These are phyloP conservation scores for Aspergillus kassunensis DNA, from an alignment of 495 filamentous ascomycete species.

Conservation along the genomic window DNA sequence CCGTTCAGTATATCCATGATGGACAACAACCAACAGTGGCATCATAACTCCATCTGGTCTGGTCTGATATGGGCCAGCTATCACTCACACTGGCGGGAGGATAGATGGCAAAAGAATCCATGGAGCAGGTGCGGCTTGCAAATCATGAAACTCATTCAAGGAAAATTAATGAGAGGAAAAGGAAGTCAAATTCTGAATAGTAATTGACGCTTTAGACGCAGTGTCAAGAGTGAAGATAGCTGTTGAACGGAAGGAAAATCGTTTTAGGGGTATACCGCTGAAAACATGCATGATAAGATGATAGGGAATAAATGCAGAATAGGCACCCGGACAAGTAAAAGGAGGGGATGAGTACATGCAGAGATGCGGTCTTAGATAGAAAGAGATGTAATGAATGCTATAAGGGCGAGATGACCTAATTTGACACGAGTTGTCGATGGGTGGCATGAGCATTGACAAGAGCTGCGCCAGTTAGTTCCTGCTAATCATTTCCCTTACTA, in stretches of 20 bases:
- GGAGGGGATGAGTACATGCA: neutral
- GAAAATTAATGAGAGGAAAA: neutral
- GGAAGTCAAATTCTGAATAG: neutral
- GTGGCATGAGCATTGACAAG: constrained; percentile 18
- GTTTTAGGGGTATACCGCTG: constrained; percentile 30
- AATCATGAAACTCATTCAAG: too few species aligned
- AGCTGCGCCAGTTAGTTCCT: constrained; percentile 16
- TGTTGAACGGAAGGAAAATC: constrained; percentile 20
- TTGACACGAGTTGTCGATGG: constrained; percentile 10
- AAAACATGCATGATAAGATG: constrained; percentile 20
- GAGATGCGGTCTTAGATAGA: constrained; percentile 7
- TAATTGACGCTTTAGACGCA: constrained; percentile 7
- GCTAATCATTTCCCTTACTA: neutral
- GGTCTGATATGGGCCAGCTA: too few species aligned
- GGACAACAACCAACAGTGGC: too few species aligned
- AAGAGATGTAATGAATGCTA: constrained; percentile 12
- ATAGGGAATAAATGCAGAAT: constrained; percentile 1
- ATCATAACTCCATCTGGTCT: too few species aligned
- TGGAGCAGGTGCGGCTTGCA: too few species aligned
- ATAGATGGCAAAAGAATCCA: too few species aligned
- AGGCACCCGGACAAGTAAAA: neutral
- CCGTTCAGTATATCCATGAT: too few species aligned
- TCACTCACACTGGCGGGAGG: too few species aligned
- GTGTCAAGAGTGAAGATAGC: constrained; percentile 13
- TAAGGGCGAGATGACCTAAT: constrained; percentile 8